phyloP scores from a whole-genome alignment of 805 yeast species.

The Candida anglica region DNA sequence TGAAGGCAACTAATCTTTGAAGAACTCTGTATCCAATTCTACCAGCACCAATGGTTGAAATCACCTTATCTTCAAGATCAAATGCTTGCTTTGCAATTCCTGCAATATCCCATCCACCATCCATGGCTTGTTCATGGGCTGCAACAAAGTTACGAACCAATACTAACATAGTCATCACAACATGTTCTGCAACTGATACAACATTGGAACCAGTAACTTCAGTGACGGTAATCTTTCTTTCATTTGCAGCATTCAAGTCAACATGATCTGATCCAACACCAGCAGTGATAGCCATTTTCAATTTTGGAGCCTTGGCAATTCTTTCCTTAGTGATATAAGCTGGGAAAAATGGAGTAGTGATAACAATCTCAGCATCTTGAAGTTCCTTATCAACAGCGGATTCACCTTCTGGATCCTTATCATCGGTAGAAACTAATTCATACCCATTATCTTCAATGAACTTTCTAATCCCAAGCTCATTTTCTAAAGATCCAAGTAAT shows the following conservation, averaged over 20 bases:
- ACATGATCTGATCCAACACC: conserved; percentile 86
- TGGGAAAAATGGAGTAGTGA: conserved; percentile 82
- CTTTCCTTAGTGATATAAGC: conserved; percentile 69
- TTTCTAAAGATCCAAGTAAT: conserved; percentile 68
- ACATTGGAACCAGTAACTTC: conserved; percentile 86
- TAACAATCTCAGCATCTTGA: conserved; percentile 69
- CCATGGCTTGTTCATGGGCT: conserved; percentile 64
- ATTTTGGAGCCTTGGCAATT: conserved; percentile 63
- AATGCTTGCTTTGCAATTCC: conserved; percentile 68
- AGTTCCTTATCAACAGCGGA: conserved; percentile 61
- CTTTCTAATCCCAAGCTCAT: conserved; percentile 66
- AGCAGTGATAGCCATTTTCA: conserved; percentile 70
- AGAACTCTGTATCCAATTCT: conserved; percentile 76
- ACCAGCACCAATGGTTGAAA: conserved; percentile 81
- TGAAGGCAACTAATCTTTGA: conserved; percentile 68
- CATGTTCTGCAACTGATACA: conserved; percentile 79
- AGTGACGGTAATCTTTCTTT: conserved; percentile 58
- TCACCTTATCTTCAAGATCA: conserved; percentile 71
- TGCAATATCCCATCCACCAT: conserved; percentile 74
- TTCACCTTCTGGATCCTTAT: conserved; percentile 58
- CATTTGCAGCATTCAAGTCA: conserved; percentile 66
- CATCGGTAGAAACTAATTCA: conserved; percentile 58
- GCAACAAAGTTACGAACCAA: conserved; percentile 76
- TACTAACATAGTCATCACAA: conserved; percentile 64
- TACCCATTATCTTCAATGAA: conserved; percentile 69